phyloP scores from a whole-genome alignment of 352 stramenopile species.

The Phytopythium aichiense region DNA sequence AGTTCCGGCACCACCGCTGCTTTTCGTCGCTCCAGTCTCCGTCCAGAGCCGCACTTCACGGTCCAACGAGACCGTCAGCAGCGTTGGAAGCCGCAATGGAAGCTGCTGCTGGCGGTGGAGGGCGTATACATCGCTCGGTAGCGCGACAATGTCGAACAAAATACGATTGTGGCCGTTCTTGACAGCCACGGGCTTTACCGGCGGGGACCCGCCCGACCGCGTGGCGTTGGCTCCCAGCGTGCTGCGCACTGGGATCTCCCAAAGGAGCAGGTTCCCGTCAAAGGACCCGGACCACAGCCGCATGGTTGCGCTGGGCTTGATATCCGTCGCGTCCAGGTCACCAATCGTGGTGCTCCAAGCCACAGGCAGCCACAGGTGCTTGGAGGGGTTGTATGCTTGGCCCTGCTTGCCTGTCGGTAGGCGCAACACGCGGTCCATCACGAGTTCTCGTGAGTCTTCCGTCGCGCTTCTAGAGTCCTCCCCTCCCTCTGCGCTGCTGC shows the following conservation, averaged over 20 bases:
- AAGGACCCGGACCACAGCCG: conserved; percentile 70
- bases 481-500: background rate
- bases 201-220: background rate
- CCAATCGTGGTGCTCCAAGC: conserved; percentile 34
- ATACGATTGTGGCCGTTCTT: conserved; percentile 64
- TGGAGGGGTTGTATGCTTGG: conserved; percentile 57
- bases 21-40: conserved; percentile 12
- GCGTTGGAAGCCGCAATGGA: conserved; percentile 9
- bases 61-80: conserved; percentile 65
- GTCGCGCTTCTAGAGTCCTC: background rate
- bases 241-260: conserved; percentile 24
- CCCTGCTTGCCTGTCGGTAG: conserved; percentile 64
- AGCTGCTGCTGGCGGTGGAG: background rate
- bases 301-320: conserved; percentile 6
- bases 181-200: conserved; percentile 36
- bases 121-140: conserved; percentile 2
- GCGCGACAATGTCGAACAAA: conserved; percentile 58
- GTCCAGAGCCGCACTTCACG: conserved; percentile 62
- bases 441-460: background rate
- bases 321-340: background rate
- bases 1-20: background rate
- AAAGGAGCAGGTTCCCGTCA: conserved; percentile 61
- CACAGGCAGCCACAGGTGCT: conserved; percentile 70
- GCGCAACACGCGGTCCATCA: conserved; percentile 26
- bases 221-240: conserved; percentile 13